These are phyloP conservation scores for Phytophthora megakarya DNA, from an alignment of 352 stramenopile species.

Conservation along the genomic window DNA sequence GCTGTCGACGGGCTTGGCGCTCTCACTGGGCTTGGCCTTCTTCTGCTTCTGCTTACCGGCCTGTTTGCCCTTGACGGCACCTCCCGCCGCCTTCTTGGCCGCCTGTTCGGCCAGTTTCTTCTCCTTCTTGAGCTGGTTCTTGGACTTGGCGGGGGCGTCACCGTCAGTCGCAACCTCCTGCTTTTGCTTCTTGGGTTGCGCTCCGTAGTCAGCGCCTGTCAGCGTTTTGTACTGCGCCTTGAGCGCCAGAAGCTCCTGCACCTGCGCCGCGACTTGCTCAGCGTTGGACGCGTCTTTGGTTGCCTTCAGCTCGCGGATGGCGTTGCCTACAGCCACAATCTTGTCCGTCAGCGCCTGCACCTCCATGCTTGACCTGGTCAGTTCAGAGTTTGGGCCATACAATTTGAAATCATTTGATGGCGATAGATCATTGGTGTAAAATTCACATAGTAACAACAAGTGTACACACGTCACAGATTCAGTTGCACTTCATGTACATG, in stretches of 20 bases:
- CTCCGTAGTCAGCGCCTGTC: slow-evolving; percentile 74
- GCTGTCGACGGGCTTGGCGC: slow-evolving; percentile 66
- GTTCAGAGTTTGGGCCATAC: slow-evolving; percentile 14
- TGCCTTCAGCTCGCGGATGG: slow-evolving; percentile 85
- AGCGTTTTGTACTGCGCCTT: slow-evolving; percentile 82
- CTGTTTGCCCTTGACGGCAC: slow-evolving; percentile 22
- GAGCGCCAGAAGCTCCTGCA: slow-evolving; percentile 68
- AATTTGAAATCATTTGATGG: slow-evolving; percentile 6
- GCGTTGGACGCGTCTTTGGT: slow-evolving; percentile 65
- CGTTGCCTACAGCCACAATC: slow-evolving; percentile 74
- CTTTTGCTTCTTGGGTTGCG: slow-evolving; percentile 49
- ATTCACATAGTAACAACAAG: not conserved
- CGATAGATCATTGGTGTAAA: slow-evolving; percentile 38
- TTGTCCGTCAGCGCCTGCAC: slow-evolving; percentile 49
- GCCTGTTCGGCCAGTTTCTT: slow-evolving; percentile 81
- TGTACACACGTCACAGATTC: slow-evolving; percentile 22
- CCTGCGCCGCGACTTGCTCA: slow-evolving; percentile 47
- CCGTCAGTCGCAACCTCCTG: slow-evolving; percentile 28
- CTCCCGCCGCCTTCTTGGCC: slow-evolving; percentile 53
- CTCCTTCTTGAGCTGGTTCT: slow-evolving; percentile 90
- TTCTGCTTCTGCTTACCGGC: slow-evolving; percentile 47
- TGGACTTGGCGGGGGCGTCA: slow-evolving; percentile 59
- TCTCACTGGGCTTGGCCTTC: slow-evolving; percentile 74
- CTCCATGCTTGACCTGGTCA: slow-evolving; percentile 38
- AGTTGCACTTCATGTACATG: too few relatives aligned